Evolutionary conservation across 2,329 filamentous ascomycete species (phyloP), one percentile per base, ranked within the genome.

Genomic region (Cercospora zeina): DNA sequence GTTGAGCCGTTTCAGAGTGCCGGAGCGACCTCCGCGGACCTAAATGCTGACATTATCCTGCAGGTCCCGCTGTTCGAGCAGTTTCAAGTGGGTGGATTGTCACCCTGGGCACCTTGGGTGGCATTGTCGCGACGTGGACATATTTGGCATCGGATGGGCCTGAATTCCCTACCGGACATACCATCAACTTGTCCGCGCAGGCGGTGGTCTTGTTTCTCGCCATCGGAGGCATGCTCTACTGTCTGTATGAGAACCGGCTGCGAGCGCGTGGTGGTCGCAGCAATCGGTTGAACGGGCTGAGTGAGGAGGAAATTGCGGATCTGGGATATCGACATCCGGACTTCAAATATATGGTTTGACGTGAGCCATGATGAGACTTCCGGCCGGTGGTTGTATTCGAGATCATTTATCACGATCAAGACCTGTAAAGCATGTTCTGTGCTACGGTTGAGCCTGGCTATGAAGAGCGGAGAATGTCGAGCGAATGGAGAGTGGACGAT

Each of bases 71-170:
- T 9, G 76, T 86, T 1, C 79, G 83, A 24, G 84, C 84, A 4
- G 81, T 86, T 0, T 79, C 82, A 0, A 79, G 81, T 21, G 83
- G 77, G 3, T 86, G 83, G 64, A 81, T 86, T 37, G 81, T 83
- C 10, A 79, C 77, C 0, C 68, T 87, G 2, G 84, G 84, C 10
- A 85, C 82, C 0, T 75, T 82, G 10, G 84, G 84, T 39, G 83
- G 83, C 27, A 82, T 87, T 42, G 73, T 86, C 2, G 81, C 84
- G 33, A 84, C 82, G 72, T 83, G 83, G 83, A 83, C 82, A 0
- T 86, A 86, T 67, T 73, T 80, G 3, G 73, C 74, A 0, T 68
- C 65, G 10, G 81, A 84, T 62, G 77, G 72, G 0, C 81, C 82
- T 1, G 71, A 76, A 47, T 84, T 81, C 66, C 75, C 72, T 33